A percentile compares a stretch with the other conserved stretches of the same genome.
Evolutionary conservation across 768 basidiomycete genomes (phyloP).

Genomic region (Panaeolus papilionaceus): DNA sequence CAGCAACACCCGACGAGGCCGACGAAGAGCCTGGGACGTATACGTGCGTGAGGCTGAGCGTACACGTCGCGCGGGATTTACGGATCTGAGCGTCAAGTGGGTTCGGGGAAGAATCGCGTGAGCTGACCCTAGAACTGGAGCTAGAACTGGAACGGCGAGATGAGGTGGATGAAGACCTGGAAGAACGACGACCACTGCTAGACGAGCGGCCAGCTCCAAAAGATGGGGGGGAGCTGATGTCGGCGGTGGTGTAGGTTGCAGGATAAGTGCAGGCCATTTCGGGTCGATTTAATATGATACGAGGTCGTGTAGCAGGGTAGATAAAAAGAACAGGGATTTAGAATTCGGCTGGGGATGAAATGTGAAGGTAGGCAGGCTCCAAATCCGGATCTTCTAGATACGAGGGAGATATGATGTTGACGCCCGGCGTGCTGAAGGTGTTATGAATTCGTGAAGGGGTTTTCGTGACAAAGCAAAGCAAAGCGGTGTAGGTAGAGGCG

Average conservation of each 20-base stretch:
- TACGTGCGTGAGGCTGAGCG: conserved; percentile 5
- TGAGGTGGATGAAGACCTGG: neutral
- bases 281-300: neutral
- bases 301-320: neutral
- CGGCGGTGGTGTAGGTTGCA: neutral
- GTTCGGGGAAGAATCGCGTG: conserved; percentile 7
- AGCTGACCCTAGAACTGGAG: neutral
- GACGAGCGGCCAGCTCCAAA: neutral
- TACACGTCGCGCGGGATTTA: neutral
- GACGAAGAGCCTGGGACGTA: conserved; percentile 3
- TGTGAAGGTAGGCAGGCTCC: neutral
- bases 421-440: neutral
- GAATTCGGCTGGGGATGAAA: neutral
- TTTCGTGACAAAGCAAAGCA: neutral
- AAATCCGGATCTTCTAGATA: conserved; percentile 10
- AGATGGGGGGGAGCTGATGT: neutral
- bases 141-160: neutral
- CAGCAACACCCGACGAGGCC: neutral
- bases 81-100: neutral
- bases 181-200: neutral
- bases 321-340: conserved; percentile 7
- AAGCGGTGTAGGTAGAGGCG: neutral
- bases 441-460: neutral
- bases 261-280: conserved; percentile 7
- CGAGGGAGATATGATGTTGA: neutral